phyloP scores from a whole-genome alignment of 352 stramenopile species.

The Pythium myriotylum region DNA sequence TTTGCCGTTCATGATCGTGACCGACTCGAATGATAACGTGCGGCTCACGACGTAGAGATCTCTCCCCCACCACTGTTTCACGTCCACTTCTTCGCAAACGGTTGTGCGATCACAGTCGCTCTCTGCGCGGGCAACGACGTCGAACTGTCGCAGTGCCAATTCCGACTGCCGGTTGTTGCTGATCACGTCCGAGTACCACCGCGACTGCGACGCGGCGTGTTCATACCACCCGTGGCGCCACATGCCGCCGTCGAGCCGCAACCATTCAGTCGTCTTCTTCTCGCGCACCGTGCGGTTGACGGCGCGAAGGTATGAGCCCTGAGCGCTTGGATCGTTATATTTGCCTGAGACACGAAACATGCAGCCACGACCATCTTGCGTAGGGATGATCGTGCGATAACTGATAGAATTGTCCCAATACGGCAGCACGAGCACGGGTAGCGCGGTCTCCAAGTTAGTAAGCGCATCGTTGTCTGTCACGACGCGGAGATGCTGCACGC shows the following conservation, averaged over 20 bases:
- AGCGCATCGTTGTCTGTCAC: conserved; percentile 28
- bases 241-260: conserved; percentile 6
- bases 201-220: conserved; percentile 5
- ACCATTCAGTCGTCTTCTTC: conserved; percentile 41
- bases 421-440: conserved; percentile 44
- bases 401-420: conserved; percentile 40
- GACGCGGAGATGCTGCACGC: conserved; percentile 20
- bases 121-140: conserved; percentile 29
- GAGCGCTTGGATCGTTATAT: conserved; percentile 24
- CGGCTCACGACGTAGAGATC: conserved; percentile 43
- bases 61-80: conserved; percentile 46
- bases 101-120: conserved; percentile 28
- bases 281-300: conserved; percentile 34
- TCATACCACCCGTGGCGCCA: conserved; percentile 58
- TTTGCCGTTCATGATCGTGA: conserved; percentile 28
- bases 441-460: conserved; percentile 24
- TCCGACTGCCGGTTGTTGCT: conserved; percentile 25
- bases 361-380: conserved; percentile 35
- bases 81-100: conserved; percentile 11
- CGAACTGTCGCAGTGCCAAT: conserved; percentile 39
- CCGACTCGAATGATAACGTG: background rate
- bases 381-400: conserved; percentile 32
- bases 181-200: conserved; percentile 45
- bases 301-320: conserved; percentile 20
- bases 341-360: conserved; percentile 38